A percentile compares a stretch with the other conserved stretches of the same genome.
Conservation (phyloP, 108 stramenopile genomes). For the Conticribra weissflogii region DNA sequence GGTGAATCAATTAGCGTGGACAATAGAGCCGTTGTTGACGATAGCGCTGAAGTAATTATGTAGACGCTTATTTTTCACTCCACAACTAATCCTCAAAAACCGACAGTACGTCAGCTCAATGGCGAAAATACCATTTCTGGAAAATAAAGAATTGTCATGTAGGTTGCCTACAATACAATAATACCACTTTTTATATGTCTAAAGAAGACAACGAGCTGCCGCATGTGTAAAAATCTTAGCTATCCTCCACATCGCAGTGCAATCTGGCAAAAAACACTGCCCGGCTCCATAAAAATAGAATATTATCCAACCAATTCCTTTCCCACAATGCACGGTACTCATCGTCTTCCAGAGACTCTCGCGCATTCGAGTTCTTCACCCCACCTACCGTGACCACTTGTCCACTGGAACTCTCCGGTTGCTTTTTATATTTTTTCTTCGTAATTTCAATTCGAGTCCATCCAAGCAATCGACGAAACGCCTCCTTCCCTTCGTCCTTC, state of each 20-base stretch:
- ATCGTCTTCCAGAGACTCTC: conserved; percentile 30
- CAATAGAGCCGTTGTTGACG: too few species aligned
- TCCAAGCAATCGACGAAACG: conserved; percentile 26
- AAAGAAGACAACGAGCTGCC: too few species aligned
- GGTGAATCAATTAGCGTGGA: too few species aligned
- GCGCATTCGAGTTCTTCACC: conserved; percentile 38
- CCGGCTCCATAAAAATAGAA: conserved; percentile 43
- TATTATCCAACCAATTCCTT: conserved; percentile 52
- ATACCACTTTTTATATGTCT: too few species aligned
- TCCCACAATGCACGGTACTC: conserved; percentile 39
- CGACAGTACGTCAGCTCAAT: too few species aligned
- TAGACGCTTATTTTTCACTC: too few species aligned
- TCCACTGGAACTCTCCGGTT: conserved; percentile 1
- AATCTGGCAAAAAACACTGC: conserved; percentile 49
- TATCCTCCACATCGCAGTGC: conserved; percentile 33
- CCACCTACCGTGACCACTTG: conserved; percentile 49
- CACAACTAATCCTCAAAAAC: too few species aligned
- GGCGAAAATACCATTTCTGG: too few species aligned
- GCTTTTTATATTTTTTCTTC: not conserved
- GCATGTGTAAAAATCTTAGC: too few species aligned
- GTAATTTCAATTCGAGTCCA: conserved; percentile 34
- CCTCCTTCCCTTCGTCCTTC: conserved; percentile 10
- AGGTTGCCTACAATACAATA: too few species aligned
- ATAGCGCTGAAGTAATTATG: too few species aligned
- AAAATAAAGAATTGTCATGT: too few species aligned